Percentiles rank a stretch among this genome's conserved stretches.
These are phyloP conservation scores for Euphrasia arctica DNA, from an alignment of 305 asterid species.

Conservation along the genomic window DNA sequence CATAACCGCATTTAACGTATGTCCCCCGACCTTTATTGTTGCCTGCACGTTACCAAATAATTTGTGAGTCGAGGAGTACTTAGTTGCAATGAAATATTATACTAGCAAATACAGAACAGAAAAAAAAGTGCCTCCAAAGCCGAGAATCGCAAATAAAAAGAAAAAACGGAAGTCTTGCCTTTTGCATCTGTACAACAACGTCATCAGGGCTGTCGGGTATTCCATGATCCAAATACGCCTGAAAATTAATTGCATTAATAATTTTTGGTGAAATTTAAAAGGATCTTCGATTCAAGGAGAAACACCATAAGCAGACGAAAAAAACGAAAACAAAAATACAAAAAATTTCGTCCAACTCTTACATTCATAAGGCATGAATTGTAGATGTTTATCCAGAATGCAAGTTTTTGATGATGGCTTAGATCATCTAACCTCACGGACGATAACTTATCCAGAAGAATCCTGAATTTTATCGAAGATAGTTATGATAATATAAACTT, in stretches of 20 bases:
- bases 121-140: not conserved
- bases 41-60: not conserved
- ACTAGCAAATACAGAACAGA: not conserved
- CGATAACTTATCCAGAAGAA: constrained; percentile 68
- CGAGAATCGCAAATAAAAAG: not conserved
- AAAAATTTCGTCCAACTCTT: constrained; percentile 20
- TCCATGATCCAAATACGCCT: constrained; percentile 87
- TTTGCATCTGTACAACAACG: constrained; percentile 65
- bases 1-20: constrained; percentile 58
- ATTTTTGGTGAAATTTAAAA: too few relatives aligned
- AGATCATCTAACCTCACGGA: constrained; percentile 57
- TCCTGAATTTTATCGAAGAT: constrained; percentile 39
- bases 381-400: constrained; percentile 86
- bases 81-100: not conserved
- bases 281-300: not conserved
- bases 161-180: constrained; percentile 44
- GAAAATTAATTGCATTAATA: constrained; percentile 32
- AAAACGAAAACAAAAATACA: too few relatives aligned
- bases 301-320: not conserved
- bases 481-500: not conserved
- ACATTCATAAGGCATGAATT: constrained; percentile 91
- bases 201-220: constrained; percentile 66
- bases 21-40: constrained; percentile 68
- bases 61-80: not conserved
- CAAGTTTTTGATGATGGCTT: constrained; percentile 81